phyloP scores from a whole-genome alignment of 345 rosid genomes.

The Cardiospermum halicacabum region DNA sequence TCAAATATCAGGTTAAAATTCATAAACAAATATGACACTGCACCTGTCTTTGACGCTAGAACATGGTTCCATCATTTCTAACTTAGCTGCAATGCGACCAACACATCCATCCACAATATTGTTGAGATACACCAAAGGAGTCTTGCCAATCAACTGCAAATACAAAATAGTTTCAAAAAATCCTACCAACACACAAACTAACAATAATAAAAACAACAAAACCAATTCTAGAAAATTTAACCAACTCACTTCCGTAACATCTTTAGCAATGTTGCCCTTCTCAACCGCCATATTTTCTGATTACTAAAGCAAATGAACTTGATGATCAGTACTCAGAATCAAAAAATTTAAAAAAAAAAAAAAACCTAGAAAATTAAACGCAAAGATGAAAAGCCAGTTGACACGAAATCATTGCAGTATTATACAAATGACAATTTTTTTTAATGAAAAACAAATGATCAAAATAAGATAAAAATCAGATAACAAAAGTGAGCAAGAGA shows the following conservation, averaged over 20 bases:
- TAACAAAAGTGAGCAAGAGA: neutral
- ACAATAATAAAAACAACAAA: neutral
- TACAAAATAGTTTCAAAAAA: neutral
- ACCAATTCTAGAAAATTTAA: neutral
- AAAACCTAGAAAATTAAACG: neutral
- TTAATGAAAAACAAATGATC: neutral
- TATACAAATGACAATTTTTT: neutral
- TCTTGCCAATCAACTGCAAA: constrained; percentile 68
- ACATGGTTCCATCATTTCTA: constrained; percentile 77
- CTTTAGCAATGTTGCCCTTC: constrained; percentile 57
- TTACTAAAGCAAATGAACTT: constrained; percentile 8
- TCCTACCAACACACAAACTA: neutral
- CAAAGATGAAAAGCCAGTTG: too few relatives aligned
- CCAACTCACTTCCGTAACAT: constrained; percentile 69
- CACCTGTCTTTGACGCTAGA: constrained; percentile 87
- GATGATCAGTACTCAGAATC: neutral
- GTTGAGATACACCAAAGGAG: constrained; percentile 82
- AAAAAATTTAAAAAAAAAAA: too few relatives aligned
- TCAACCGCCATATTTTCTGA: constrained; percentile 41
- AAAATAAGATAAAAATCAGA: too few relatives aligned
- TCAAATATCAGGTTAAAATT: neutral
- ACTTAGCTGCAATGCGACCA: constrained; percentile 78
- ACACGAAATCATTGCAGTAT: too few relatives aligned
- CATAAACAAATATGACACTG: neutral
- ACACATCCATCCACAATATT: constrained; percentile 66